Base-by-base conservation (phyloP, 176 grass and related monocot species). In the Bolboschoenus planiculmis region DNA sequence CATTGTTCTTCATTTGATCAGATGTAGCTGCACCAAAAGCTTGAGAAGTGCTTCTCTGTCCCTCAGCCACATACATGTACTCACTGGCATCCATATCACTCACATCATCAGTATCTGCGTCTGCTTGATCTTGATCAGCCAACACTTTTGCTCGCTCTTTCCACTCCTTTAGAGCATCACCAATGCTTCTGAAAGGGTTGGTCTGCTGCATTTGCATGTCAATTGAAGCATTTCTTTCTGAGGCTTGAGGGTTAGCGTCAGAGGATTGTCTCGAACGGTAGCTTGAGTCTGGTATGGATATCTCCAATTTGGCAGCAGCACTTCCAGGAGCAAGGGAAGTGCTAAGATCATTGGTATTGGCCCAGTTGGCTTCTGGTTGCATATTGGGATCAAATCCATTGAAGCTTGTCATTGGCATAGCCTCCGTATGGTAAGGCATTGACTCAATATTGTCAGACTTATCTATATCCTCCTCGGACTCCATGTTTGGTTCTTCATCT, bases 181-280 rank as follows among this genome's bases (percentile, higher is more conserved):
- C 92, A 29, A 94, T 88, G 62, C 92, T 91, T 85, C 95, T 94
- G 46, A 94, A 97, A 66, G 95, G 95, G 86, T 97, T 94, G 81
- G 88, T 86, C 83, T 87, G 78, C 40, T 87, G 87, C n/a, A 84
- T 88, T 81, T 92, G 86, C 21, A 85, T 83, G 24, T 81, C 79
- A 43, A 86, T 84, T 60, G 74, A 62, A 70, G 53, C 72, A 89
- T 87, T 89, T 80, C 75, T 87, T 81, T 93, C 92, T 59, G 71
- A 30, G 60, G 85, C 87, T 78, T 89, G 58, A 83, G 87, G 79
- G 82, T 92, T 94, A 48, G 85, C 75, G 80, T 92, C 87, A 39
- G 89, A 94, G 48, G 83, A 93, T 70, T 86, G 71, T 71, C 81
- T 90, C 55, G 95, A 91, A 61, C 91, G 89, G 79, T 91, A 82